phyloP scores from a whole-genome alignment of 2,329 filamentous ascomycete genomes.

The Botryosphaeria agaves region DNA sequence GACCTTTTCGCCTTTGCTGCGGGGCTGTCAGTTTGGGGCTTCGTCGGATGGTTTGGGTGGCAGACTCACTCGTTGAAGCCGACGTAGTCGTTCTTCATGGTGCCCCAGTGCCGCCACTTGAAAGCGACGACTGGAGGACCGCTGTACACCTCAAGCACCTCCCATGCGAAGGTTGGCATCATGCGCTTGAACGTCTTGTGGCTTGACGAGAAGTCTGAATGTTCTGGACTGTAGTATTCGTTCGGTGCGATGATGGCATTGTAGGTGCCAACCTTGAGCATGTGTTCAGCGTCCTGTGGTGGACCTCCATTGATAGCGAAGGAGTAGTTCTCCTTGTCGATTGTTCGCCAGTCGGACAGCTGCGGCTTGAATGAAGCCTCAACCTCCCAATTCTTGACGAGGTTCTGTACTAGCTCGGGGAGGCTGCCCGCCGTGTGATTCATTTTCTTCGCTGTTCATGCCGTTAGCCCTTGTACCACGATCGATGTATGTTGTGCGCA shows the following conservation, averaged over 20 bases:
- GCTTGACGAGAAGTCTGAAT: conserved; percentile 43
- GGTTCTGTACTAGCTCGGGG: conserved; percentile 45
- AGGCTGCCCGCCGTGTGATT: conserved; percentile 39
- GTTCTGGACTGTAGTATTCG: conserved; percentile 44
- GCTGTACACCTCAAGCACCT: conserved; percentile 50
- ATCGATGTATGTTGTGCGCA: no score
- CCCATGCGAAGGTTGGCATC: conserved; percentile 59
- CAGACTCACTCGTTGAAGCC: conserved; percentile 42
- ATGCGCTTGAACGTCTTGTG: conserved; percentile 58
- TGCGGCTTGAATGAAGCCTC: conserved; percentile 50
- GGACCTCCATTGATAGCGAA: conserved; percentile 47
- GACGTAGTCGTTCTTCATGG: conserved; percentile 49
- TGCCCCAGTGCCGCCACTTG: conserved; percentile 51
- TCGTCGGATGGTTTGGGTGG: background rate
- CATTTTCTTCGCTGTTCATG: conserved; percentile 34
- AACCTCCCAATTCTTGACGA: conserved; percentile 59
- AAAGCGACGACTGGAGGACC: conserved; percentile 45
- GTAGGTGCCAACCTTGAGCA: conserved; percentile 52
- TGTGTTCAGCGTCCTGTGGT: conserved; percentile 40
- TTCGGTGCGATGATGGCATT: conserved; percentile 48
- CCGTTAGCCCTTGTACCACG: background rate
- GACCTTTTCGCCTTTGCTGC: conserved; percentile 44
- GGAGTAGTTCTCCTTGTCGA: conserved; percentile 40
- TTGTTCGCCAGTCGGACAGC: conserved; percentile 46
- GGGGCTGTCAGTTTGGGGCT: conserved; percentile 7